Percentiles rank a stretch among this genome's conserved stretches.
Conservation (phyloP, 139 green algal species). For the Ostreobium quekettii region DNA sequence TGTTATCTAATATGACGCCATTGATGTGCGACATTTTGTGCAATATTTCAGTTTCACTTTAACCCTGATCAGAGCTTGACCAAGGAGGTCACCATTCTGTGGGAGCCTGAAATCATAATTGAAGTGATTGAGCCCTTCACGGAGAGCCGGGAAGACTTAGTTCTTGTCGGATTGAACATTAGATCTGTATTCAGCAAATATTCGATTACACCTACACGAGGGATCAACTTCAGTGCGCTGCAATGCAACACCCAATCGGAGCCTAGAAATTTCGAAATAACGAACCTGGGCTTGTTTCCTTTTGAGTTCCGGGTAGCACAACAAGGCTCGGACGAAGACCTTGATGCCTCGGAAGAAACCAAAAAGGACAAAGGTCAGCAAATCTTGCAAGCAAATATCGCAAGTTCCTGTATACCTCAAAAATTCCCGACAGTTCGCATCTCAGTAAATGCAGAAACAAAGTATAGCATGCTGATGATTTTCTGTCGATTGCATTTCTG, state of each 20-base stretch:
- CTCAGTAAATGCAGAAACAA: no score
- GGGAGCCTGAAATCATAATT: slow-evolving; percentile 53
- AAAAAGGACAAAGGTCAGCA: no score
- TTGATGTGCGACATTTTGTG: not conserved
- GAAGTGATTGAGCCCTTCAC: slow-evolving; percentile 65
- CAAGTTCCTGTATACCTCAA: no score
- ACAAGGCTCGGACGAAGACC: no score
- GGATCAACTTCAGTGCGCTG: slow-evolving; percentile 66
- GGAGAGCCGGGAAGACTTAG: not conserved
- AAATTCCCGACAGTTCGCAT: no score
- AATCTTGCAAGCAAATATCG: no score
- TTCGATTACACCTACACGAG: slow-evolving; percentile 52
- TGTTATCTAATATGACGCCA: no score
- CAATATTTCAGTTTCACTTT: slow-evolving; percentile 35
- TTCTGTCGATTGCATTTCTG: no score
- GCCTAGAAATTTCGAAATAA: slow-evolving; percentile 58
- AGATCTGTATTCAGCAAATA: slow-evolving; percentile 67
- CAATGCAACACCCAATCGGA: slow-evolving; percentile 60
- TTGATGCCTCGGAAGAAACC: no score
- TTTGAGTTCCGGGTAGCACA: slow-evolving; percentile 50
- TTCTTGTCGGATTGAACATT: slow-evolving; percentile 21
- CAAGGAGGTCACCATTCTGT: slow-evolving; percentile 43
- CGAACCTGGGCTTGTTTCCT: slow-evolving; percentile 61
- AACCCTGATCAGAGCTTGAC: slow-evolving; percentile 43
- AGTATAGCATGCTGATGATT: no score